These are phyloP conservation scores for Fragaria iinumae DNA, from an alignment of 306 rosid species.

Conservation along the genomic window DNA sequence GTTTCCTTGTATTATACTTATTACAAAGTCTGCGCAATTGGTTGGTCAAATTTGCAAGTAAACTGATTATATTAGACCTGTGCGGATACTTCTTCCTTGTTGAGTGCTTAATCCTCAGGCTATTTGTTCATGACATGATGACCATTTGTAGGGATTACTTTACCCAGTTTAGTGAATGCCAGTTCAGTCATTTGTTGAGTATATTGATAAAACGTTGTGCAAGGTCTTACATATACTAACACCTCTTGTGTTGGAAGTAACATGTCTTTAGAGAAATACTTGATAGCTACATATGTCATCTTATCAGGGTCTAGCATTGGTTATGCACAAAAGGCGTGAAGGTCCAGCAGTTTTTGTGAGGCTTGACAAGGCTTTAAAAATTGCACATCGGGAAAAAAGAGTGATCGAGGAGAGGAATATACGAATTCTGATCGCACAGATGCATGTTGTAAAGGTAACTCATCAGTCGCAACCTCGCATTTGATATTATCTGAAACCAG, in stretches of 20 bases:
- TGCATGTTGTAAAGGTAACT: constrained; percentile 78
- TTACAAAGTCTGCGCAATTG: neutral
- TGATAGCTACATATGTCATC: constrained; percentile 7
- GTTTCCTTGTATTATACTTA: neutral
- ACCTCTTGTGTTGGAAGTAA: neutral
- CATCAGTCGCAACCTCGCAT: neutral
- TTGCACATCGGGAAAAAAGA: constrained; percentile 58
- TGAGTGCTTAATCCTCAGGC: neutral
- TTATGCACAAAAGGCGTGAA: constrained; percentile 80
- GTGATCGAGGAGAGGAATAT: constrained; percentile 83
- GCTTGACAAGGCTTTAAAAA: constrained; percentile 60
- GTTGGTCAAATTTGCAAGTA: neutral
- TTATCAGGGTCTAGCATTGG: constrained; percentile 82
- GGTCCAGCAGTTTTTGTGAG: constrained; percentile 74
- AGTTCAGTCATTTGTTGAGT: neutral
- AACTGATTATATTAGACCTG: neutral
- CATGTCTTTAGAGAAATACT: constrained; percentile 7
- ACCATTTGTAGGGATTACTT: neutral
- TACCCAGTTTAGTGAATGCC: neutral
- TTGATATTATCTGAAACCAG: constrained; percentile 3
- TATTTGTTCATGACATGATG: neutral
- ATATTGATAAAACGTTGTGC: neutral
- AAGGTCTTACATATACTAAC: neutral
- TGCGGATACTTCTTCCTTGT: neutral
- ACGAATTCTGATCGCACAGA: constrained; percentile 78